Percentiles rank a stretch among this genome's conserved stretches.
These are phyloP conservation scores for Beta lomatogona DNA, from an alignment of 179 eudicot species.

Conservation along the genomic window DNA sequence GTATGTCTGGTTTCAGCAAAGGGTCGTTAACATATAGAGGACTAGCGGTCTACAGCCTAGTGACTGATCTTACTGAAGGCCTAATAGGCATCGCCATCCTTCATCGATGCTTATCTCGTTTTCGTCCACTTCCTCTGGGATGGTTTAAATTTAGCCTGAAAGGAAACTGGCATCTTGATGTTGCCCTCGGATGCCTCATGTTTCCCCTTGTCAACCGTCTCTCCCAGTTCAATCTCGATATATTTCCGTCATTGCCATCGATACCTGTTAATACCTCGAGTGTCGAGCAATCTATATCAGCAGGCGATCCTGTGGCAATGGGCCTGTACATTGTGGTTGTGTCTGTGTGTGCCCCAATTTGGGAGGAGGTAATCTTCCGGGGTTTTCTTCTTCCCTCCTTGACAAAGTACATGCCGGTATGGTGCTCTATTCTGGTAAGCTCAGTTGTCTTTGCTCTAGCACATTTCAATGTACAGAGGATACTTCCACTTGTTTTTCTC, in stretches of 20 bases:
- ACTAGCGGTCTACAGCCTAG: conserved; percentile 78
- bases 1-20: conserved; percentile 67
- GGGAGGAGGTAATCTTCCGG: conserved; percentile 85
- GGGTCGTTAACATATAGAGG: conserved; percentile 71
- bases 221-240: conserved; percentile 71
- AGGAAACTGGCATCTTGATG: conserved; percentile 80
- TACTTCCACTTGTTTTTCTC: conserved; percentile 73
- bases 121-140: conserved; percentile 72
- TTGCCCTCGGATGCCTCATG: conserved; percentile 76
- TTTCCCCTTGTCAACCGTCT: conserved; percentile 83
- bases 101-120: conserved; percentile 61
- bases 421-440: conserved; percentile 75
- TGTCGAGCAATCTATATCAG: conserved; percentile 78
- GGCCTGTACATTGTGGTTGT: conserved; percentile 68
- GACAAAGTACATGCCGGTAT: conserved; percentile 82
- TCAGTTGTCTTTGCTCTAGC: conserved; percentile 79
- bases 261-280: conserved; percentile 67
- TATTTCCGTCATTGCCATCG: conserved; percentile 65
- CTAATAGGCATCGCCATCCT: conserved; percentile 76
- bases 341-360: conserved; percentile 75
- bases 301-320: conserved; percentile 84
- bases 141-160: conserved; percentile 75
- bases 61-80: conserved; percentile 78
- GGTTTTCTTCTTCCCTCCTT: conserved; percentile 88
- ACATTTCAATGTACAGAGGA: conserved; percentile 79